Conservation (phyloP, 2,329 filamentous ascomycete genomes). For the Penicillium sp. region DNA sequence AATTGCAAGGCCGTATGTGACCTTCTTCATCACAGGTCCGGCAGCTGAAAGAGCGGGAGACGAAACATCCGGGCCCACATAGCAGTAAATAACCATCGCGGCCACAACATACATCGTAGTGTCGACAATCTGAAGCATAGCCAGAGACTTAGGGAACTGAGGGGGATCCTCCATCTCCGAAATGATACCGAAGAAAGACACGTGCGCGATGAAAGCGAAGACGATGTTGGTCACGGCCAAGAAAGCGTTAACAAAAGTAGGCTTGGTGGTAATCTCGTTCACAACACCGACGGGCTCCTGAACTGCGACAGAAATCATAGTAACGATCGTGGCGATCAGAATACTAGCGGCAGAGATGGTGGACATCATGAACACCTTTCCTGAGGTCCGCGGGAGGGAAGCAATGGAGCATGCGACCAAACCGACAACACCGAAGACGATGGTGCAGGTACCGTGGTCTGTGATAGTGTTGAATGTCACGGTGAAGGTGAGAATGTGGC, state of each 20-base stretch:
- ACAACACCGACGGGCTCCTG: constrained; percentile 39
- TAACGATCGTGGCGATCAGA: constrained; percentile 60
- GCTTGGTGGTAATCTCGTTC: constrained; percentile 44
- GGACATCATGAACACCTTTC: constrained; percentile 60
- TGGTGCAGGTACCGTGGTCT: constrained; percentile 59
- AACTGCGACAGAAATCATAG: constrained; percentile 63
- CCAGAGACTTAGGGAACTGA: constrained; percentile 61
- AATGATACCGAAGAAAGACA: constrained; percentile 66
- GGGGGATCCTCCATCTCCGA: constrained; percentile 60
- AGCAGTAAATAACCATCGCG: constrained; percentile 66
- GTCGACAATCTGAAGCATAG: constrained; percentile 58
- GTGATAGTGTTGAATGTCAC: constrained; percentile 66
- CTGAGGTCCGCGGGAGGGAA: constrained; percentile 61
- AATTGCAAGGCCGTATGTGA: constrained; percentile 65
- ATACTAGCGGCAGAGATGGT: constrained; percentile 64
- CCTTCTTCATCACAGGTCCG: constrained; percentile 54
- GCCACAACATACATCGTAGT: constrained; percentile 64
- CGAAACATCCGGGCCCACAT: constrained; percentile 58
- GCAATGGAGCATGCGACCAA: constrained; percentile 57
- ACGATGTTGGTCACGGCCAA: constrained; percentile 64
- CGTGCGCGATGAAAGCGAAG: constrained; percentile 64
- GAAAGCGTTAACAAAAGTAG: constrained; percentile 41
- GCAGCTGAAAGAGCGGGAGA: constrained; percentile 68
- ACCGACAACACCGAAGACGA: constrained; percentile 60
- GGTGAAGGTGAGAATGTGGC: constrained; percentile 66